phyloP scores from a whole-genome alignment of 441 rosid genomes.

The Viola pubescens region DNA sequence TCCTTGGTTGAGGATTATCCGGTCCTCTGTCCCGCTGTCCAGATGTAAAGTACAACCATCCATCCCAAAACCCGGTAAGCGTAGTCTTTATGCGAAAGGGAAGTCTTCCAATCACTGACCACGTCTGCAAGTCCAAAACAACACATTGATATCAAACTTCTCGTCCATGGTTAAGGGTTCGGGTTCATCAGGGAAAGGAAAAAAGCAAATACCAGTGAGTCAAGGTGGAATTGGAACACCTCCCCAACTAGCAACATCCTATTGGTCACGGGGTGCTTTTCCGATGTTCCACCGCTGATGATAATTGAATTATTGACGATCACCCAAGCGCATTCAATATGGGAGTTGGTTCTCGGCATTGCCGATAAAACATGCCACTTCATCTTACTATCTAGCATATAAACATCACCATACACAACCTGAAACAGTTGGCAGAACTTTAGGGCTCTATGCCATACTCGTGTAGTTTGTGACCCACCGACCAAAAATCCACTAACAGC shows the following conservation, averaged over 20 bases:
- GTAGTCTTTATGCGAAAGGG: slow-evolving; percentile 78
- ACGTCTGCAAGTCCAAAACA: slow-evolving; percentile 38
- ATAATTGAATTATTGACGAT: slow-evolving; percentile 61
- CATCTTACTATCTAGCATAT: slow-evolving; percentile 67
- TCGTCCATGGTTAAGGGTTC: neutral
- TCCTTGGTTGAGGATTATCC: slow-evolving; percentile 67
- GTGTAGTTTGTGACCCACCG: neutral
- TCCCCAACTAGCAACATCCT: slow-evolving; percentile 80
- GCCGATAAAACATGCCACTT: slow-evolving; percentile 69
- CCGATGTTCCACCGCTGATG: slow-evolving; percentile 76
- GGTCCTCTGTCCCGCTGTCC: slow-evolving; percentile 93
- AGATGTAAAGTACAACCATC: slow-evolving; percentile 78
- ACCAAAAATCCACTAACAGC: neutral
- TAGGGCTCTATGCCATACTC: neutral
- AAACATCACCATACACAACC: slow-evolving; percentile 72
- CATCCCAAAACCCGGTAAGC: slow-evolving; percentile 63
- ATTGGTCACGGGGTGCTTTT: slow-evolving; percentile 75
- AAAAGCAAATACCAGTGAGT: slow-evolving; percentile 39
- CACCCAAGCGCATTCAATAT: slow-evolving; percentile 81
- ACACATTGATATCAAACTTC: neutral
- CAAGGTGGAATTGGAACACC: slow-evolving; percentile 56
- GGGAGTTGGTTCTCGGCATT: slow-evolving; percentile 81
- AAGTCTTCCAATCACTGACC: slow-evolving; percentile 80
- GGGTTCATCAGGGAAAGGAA: slow-evolving; percentile 1
- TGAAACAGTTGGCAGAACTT: slow-evolving; percentile 21